Conservation (phyloP, 1,139 yeast genomes). For the Taphrina communis region DNA sequence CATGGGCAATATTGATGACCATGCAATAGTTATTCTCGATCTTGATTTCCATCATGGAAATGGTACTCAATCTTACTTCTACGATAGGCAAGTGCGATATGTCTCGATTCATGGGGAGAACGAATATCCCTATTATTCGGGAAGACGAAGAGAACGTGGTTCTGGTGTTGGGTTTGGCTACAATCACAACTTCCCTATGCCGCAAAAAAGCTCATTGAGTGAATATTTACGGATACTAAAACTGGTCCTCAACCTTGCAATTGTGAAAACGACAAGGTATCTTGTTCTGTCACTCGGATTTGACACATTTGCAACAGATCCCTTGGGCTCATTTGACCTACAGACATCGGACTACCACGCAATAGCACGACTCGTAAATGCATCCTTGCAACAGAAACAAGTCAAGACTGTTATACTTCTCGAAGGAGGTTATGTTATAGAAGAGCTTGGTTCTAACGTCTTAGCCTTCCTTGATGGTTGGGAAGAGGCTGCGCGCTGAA, state of each 20-base stretch:
- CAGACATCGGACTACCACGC: not conserved
- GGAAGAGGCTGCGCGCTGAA: not conserved
- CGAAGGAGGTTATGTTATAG: conserved; percentile 30
- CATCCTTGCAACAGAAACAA: not conserved
- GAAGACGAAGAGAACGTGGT: not conserved
- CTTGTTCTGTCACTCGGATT: conserved; percentile 21
- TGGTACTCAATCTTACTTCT: conserved; percentile 23
- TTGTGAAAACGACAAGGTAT: not conserved
- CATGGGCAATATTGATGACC: not conserved
- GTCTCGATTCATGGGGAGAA: conserved; percentile 20
- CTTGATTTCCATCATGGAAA: conserved; percentile 36
- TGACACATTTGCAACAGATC: conserved; percentile 29
- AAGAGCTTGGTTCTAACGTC: conserved; percentile 10
- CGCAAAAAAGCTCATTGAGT: not conserved
- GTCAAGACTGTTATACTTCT: conserved; percentile 2
- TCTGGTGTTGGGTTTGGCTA: not conserved
- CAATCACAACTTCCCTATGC: conserved; percentile 24
- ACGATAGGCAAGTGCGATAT: conserved; percentile 15
- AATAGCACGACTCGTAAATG: not conserved
- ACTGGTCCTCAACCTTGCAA: not conserved
- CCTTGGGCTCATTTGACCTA: conserved; percentile 22
- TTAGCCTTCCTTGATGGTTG: conserved; percentile 4
- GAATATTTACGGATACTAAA: conserved; percentile 18
- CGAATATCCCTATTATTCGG: conserved; percentile 30
- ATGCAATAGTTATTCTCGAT: conserved; percentile 5